These are phyloP conservation scores for Scedosporium boydii DNA, from an alignment of 2,329 filamentous ascomycete species.

Conservation along the genomic window DNA sequence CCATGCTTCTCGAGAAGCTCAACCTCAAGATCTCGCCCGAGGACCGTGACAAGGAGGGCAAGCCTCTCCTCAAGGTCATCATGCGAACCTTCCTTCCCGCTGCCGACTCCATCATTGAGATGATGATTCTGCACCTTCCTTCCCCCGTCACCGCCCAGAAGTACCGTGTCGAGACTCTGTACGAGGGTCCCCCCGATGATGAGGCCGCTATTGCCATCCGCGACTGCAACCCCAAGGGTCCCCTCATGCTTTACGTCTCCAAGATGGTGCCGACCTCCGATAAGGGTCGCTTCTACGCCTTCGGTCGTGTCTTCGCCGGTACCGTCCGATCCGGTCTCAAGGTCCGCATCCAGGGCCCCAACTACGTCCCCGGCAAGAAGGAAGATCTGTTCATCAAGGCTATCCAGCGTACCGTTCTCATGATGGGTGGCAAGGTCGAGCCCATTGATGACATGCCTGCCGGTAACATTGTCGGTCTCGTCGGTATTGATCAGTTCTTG, in stretches of 20 bases:
- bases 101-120: conserved; percentile 95
- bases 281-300: conserved; percentile 99
- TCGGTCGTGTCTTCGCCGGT: conserved; percentile 99
- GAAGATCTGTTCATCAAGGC: conserved; percentile 99
- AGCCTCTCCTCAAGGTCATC: conserved; percentile 93
- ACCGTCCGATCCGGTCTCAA: conserved; percentile 96
- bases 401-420: conserved; percentile 98
- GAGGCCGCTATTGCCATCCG: conserved; percentile 92
- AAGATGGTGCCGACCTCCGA: conserved; percentile 99
- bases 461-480: conserved; percentile 98
- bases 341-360: conserved; percentile 99
- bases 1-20: conserved; percentile 80
- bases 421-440: conserved; percentile 99
- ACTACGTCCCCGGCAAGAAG: conserved; percentile 98
- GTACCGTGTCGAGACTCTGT: conserved; percentile 97
- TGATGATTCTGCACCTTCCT: conserved; percentile 99
- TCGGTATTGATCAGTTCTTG: conserved; percentile 99
- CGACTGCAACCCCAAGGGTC: conserved; percentile 94
- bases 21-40: conserved; percentile 81
- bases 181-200: conserved; percentile 94
- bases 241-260: conserved; percentile 99
- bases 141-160: conserved; percentile 91
- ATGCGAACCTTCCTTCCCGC: conserved; percentile 99
- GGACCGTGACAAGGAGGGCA: conserved; percentile 91
- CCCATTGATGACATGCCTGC: conserved; percentile 98